Percentiles rank a stretch among this genome's conserved stretches.
Conservation (phyloP, 257 asterid species). For the Solanum piurae region DNA sequence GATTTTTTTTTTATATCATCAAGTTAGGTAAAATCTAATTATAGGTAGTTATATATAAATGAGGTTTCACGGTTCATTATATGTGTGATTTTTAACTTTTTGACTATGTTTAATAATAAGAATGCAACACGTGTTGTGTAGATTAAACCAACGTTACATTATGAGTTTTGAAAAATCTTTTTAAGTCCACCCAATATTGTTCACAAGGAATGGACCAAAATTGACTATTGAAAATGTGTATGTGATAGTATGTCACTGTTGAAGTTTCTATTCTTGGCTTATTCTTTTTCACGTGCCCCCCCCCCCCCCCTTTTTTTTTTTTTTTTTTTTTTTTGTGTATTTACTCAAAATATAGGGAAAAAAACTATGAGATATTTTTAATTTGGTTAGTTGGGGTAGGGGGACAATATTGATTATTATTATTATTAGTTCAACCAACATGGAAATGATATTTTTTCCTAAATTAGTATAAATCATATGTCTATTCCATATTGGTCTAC, state of each 20-base stretch:
- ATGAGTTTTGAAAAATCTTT: not conserved
- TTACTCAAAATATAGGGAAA: not conserved
- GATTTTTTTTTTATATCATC: not conserved
- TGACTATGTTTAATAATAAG: not conserved
- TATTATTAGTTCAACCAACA: not conserved
- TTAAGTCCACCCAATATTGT: not conserved
- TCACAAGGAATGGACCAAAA: not conserved
- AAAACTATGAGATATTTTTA: not conserved
- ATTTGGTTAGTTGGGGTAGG: not conserved
- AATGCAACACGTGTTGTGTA: fast-evolving
- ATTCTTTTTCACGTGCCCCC: not conserved
- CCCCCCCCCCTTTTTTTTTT: too few species aligned
- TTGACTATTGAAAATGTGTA: not conserved
- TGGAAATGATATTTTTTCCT: not conserved
- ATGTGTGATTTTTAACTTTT: not conserved
- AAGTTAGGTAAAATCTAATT: not conserved
- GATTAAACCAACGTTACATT: not conserved
- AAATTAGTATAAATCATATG: not conserved
- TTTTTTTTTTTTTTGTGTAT: too few species aligned
- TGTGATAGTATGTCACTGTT: not conserved
- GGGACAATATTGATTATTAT: not conserved
- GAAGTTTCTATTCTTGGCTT: not conserved
- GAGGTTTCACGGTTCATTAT: not conserved
- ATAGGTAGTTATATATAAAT: not conserved
- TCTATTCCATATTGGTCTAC: not conserved